Evolutionary conservation across 1,284 basidiomycete genomes (phyloP).

Genomic region (Paramarasmius palmivorus): DNA sequence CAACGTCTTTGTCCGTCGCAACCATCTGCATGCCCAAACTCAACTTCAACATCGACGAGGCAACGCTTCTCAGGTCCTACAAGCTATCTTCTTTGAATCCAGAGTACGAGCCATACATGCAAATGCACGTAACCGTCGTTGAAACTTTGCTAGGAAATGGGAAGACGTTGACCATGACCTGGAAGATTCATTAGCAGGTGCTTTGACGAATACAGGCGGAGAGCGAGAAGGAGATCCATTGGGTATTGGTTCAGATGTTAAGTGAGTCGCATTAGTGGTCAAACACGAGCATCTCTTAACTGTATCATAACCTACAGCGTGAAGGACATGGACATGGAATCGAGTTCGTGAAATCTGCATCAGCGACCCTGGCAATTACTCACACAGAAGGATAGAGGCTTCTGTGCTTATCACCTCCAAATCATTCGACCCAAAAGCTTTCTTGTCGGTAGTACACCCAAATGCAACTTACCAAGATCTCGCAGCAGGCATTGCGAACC

Average conservation of each 20-base stretch:
- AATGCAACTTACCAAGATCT: constrained; percentile 96
- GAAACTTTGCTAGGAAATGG: constrained; percentile 57
- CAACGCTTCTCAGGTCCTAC: constrained; percentile 72
- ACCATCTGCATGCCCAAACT: constrained; percentile 44
- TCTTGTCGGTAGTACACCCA: constrained; percentile 90
- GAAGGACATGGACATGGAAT: constrained; percentile 69
- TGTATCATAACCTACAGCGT: constrained; percentile 39
- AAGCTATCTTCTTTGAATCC: constrained; percentile 69
- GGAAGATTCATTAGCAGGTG: constrained; percentile 64
- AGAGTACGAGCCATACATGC: constrained; percentile 43
- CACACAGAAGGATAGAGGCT: constrained; percentile 57
- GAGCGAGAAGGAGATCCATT: constrained; percentile 70
- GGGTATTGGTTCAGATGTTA: constrained; percentile 60
- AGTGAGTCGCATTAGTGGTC: constrained; percentile 45
- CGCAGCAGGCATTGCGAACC: constrained; percentile 68
- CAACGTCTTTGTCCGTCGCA: no score
- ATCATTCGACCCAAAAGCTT: constrained; percentile 93
- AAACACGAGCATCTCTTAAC: background rate
- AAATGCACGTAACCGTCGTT: constrained; percentile 1
- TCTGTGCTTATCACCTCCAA: constrained; percentile 87
- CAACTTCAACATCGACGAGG: constrained; percentile 73
- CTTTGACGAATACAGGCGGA: constrained; percentile 48
- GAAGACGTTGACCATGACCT: constrained; percentile 79
- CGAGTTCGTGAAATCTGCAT: constrained; percentile 51
- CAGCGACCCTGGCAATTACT: no score